Conservation (phyloP, 139 green algal species). For the Closterium sp. region DNA sequence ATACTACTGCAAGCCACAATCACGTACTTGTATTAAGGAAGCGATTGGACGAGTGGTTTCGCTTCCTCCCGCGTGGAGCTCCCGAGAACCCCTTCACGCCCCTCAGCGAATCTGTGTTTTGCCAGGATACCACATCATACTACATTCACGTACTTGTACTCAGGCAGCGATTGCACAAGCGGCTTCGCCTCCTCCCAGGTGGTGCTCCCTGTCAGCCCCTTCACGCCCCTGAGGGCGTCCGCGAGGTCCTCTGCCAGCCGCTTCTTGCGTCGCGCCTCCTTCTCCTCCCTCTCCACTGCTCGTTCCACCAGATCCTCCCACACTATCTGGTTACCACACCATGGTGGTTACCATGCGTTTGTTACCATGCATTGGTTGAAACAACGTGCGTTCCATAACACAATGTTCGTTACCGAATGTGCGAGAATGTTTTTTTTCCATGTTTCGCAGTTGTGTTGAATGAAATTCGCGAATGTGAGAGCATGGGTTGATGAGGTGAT, state of each 20-base stretch:
- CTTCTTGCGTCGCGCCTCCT: constrained; percentile 40
- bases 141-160: not conserved
- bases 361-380: too few species aligned
- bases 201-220: not conserved
- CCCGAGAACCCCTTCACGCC: too few species aligned
- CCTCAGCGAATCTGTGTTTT: too few species aligned
- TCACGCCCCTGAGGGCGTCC: constrained; percentile 12
- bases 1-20: too few species aligned
- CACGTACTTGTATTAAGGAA: not conserved
- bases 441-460: not conserved
- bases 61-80: not conserved
- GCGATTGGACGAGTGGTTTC: not conserved
- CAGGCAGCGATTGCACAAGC: not conserved
- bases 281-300: constrained; percentile 50
- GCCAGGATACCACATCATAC: too few species aligned
- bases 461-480: not conserved
- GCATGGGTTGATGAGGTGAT: not conserved
- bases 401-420: too few species aligned
- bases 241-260: constrained; percentile 31
- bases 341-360: too few species aligned
- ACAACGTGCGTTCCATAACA: too few species aligned
- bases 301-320: constrained; percentile 47
- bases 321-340: constrained; percentile 18
- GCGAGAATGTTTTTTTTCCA: not conserved
- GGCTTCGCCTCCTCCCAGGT: not conserved